phyloP scores from a whole-genome alignment of 2,329 filamentous ascomycete genomes.

The Dothideomycetes sp. region DNA sequence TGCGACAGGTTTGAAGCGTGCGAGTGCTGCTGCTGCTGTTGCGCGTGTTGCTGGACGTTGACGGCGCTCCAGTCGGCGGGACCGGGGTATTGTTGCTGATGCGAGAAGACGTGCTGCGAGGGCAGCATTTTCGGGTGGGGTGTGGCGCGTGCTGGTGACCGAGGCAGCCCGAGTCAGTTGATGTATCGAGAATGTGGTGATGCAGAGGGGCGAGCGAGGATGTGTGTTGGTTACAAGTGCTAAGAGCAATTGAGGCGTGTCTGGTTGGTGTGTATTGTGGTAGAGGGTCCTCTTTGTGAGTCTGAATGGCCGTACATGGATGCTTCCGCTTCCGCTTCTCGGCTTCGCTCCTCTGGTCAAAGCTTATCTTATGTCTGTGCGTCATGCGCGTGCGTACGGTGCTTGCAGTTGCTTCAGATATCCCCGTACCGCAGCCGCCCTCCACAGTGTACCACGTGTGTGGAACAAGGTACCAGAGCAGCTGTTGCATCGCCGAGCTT shows the following conservation, averaged over 20 bases:
- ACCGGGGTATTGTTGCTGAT: constrained; percentile 41
- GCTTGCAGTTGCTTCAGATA: too few species aligned
- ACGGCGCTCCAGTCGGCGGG: constrained; percentile 30
- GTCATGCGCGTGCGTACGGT: constrained; percentile 2
- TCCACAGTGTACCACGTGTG: too few species aligned
- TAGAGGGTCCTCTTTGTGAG: too few species aligned
- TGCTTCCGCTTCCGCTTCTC: constrained; percentile 3
- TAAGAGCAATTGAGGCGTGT: constrained; percentile 1
- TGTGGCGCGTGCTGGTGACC: constrained; percentile 5
- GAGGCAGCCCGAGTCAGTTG: too few species aligned
- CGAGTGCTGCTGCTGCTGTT: constrained; percentile 23
- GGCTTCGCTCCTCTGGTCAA: constrained; percentile 2
- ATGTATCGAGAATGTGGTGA: constrained; percentile 2
- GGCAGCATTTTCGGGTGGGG: constrained; percentile 10
- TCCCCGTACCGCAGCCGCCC: too few species aligned
- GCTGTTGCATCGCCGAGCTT: too few species aligned
- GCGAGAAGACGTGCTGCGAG: constrained; percentile 48
- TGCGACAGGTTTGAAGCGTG: constrained; percentile 2
- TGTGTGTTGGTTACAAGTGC: neutral
- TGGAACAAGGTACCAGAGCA: too few species aligned
- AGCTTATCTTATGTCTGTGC: neutral
- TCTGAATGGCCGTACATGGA: constrained; percentile 1
- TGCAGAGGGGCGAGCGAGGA: neutral
- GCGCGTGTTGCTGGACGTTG: constrained; percentile 29
- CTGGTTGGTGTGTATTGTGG: too few species aligned